phyloP scores from a whole-genome alignment of 2,329 filamentous ascomycete species.

The Aureobasidium sp. region DNA sequence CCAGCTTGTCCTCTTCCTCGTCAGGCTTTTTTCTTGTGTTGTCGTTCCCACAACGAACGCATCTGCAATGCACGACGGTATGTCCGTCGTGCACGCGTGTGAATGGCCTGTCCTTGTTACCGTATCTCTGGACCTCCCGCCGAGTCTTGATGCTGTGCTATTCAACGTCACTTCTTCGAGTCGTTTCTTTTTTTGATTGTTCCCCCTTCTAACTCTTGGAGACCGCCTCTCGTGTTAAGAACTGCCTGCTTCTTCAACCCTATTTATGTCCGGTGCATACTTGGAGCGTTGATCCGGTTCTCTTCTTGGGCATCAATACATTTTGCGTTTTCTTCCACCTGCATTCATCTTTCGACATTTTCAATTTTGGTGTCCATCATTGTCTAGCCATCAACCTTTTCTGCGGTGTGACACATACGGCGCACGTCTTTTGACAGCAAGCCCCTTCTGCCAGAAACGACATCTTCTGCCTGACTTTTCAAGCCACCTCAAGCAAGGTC shows the following conservation, averaged over 20 bases:
- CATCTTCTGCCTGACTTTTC: neutral
- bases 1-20: neutral
- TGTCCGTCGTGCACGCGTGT: conserved; percentile 12
- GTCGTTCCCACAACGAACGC: conserved; percentile 8
- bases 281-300: neutral
- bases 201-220: neutral
- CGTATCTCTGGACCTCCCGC: conserved; percentile 9
- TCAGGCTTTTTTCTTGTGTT: conserved; percentile 2
- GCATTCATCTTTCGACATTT: neutral
- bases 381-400: neutral
- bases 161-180: conserved; percentile 12
- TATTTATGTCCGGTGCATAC: neutral
- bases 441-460: conserved; percentile 1
- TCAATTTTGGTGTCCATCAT: neutral
- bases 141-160: conserved; percentile 12
- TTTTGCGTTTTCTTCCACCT: neutral
- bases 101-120: conserved; percentile 7
- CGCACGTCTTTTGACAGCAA: conserved; percentile 6
- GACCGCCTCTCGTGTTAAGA: neutral
- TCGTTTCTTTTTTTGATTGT: neutral
- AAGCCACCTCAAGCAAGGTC: conserved; percentile 11
- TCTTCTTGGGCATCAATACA: conserved; percentile 14
- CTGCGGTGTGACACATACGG: conserved; percentile 11
- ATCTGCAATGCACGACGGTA: conserved; percentile 16
- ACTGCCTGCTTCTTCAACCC: neutral